Conservation (phyloP, 352 stramenopile genomes). For the Pythium insidiosum region DNA sequence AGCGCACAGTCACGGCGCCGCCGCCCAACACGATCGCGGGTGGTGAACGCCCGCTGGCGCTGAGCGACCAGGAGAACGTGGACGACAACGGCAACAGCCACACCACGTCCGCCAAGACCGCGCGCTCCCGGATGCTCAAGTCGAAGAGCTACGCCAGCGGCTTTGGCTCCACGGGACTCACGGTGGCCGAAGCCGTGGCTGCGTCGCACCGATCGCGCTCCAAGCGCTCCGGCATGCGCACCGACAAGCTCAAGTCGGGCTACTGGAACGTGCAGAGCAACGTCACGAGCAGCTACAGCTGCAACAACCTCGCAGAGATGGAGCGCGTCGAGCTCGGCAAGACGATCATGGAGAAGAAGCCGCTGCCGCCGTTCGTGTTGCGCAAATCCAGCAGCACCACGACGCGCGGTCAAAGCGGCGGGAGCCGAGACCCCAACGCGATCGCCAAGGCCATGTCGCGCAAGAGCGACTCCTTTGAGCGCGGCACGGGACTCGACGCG, state of each 20-base stretch:
- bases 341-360: conserved; percentile 23
- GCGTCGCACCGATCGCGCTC: conserved; percentile 55
- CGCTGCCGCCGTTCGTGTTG: background rate
- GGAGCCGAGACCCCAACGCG: conserved; percentile 18
- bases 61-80: conserved; percentile 15
- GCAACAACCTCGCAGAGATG: conserved; percentile 69
- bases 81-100: background rate
- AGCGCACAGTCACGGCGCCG: conserved; percentile 9
- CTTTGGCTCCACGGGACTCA: conserved; percentile 43
- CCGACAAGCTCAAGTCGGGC: conserved; percentile 39
- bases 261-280: conserved; percentile 70
- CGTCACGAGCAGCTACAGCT: conserved; percentile 76
- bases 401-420: conserved; percentile 20
- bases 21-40: conserved; percentile 28
- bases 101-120: too few relatives aligned
- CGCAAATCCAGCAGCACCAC: conserved; percentile 31
- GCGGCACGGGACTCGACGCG: conserved; percentile 14
- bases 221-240: conserved; percentile 23
- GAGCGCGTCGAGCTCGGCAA: conserved; percentile 42
- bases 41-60: conserved; percentile 20
- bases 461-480: conserved; percentile 47
- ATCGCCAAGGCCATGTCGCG: conserved; percentile 19
- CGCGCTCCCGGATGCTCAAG: conserved; percentile 32
- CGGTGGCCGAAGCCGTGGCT: conserved; percentile 50
- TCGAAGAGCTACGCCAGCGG: conserved; percentile 50